Evolutionary conservation across 163 green algal species (phyloP).

Genomic region (Chlamydomonas reinhardtii): DNA sequence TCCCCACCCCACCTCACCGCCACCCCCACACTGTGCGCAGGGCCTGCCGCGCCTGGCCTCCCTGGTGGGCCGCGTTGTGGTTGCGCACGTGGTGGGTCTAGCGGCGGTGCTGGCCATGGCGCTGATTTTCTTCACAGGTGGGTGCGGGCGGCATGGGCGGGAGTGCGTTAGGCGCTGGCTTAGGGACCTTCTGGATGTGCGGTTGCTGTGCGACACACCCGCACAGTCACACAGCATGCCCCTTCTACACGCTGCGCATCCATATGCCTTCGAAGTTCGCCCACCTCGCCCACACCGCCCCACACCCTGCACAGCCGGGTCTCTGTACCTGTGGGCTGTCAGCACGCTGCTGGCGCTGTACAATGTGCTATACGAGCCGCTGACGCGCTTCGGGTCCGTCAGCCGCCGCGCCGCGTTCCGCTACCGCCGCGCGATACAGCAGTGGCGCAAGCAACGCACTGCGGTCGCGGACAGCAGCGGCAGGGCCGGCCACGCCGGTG

Average conservation of each 20-base stretch:
- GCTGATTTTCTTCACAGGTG: not conserved
- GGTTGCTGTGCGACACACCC: too few species aligned
- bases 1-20: too few species aligned
- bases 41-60: not conserved
- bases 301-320: too few species aligned
- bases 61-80: not conserved
- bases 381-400: not conserved
- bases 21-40: not conserved
- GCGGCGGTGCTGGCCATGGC: not conserved
- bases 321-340: not conserved
- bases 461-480: not conserved
- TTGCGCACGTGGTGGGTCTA: not conserved
- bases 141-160: not conserved
- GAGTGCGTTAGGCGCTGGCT: too few species aligned
- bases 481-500: too few species aligned
- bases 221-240: too few species aligned
- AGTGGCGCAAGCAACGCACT: not conserved
- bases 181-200: too few species aligned
- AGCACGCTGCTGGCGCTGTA: not conserved
- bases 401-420: too few species aligned
- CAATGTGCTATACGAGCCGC: not conserved
- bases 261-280: too few species aligned
- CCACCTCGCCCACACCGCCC: too few species aligned
- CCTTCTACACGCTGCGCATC: too few species aligned
- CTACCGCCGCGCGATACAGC: not conserved